Conservation (phyloP, 176 grass and related monocot genomes). For the Chloris gayana region DNA sequence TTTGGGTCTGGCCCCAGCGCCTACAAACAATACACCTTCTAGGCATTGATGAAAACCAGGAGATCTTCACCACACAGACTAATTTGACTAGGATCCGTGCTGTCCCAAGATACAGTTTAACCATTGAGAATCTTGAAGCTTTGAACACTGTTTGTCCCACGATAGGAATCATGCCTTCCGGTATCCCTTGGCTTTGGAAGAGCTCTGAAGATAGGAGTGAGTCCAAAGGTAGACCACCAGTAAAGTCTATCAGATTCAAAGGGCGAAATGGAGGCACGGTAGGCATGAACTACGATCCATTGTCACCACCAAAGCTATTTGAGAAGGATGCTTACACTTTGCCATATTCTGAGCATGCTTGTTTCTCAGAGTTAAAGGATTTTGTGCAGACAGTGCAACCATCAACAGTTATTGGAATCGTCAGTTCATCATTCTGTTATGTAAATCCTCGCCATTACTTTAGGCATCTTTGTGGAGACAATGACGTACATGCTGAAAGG, state of each 20-base stretch:
- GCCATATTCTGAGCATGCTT: constrained; percentile 84
- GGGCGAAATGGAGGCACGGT: constrained; percentile 1
- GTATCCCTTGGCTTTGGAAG: constrained; percentile 59
- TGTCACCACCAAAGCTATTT: constrained; percentile 52
- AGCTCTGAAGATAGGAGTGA: constrained; percentile 8
- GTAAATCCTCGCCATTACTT: constrained; percentile 70
- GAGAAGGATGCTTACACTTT: constrained; percentile 66
- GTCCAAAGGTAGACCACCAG: constrained; percentile 5
- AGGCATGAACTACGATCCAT: constrained; percentile 38
- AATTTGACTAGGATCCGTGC: constrained; percentile 69
- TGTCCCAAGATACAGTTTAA: constrained; percentile 80
- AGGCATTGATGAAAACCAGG: constrained; percentile 56
- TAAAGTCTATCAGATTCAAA: constrained; percentile 35
- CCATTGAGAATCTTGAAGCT: constrained; percentile 67
- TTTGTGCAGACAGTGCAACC: constrained; percentile 63
- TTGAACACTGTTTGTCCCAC: constrained; percentile 77
- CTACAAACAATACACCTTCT: constrained; percentile 80
- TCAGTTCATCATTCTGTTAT: constrained; percentile 61
- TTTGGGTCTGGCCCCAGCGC: constrained; percentile 92
- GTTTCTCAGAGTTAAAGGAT: constrained; percentile 71
- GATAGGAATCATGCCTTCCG: constrained; percentile 83
- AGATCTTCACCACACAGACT: constrained; percentile 81
- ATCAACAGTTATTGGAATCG: constrained; percentile 57
- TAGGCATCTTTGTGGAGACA: constrained; percentile 39
- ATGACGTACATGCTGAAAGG: constrained; percentile 11